Base-by-base conservation (phyloP, 768 basidiomycete genomes). In the Termitomyces sp. region DNA sequence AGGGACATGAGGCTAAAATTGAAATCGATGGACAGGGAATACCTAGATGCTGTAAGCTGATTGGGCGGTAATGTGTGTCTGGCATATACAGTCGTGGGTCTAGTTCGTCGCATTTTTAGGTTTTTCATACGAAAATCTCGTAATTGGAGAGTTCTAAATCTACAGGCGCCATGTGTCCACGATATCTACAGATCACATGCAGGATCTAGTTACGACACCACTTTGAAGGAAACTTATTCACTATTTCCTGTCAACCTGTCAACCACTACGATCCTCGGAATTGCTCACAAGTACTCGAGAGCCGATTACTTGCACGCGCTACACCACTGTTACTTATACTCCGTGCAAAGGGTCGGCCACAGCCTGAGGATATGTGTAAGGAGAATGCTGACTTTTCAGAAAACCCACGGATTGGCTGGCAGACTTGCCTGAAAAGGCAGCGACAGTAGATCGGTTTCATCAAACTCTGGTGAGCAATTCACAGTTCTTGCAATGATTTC, bases 401-500 rank as follows among this genome's bases (percentile, higher is more conserved):
- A 28, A 6, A 10, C 36, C 36, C 36, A 14, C 36, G 3, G 62
- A 58, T 78, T 38, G 71, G 71, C 13, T 87, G 83, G 26, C 26
- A 26, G 26, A 26, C 81, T 0, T 86, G 86, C 65, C 83, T 84
- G 0, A 72, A 74, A 5, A 86, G 85, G 63, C 62, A 71, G 70
- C 75, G 8, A 72, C 87, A 49, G 75, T 86, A 32, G 62, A 71
- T 5, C 85, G 84, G 0, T 86, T 84, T 56, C 82, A 79, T 65
- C 85, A 87, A 52, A 86, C 87, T 77, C 14, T 87, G 83, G 58
- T 72, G 75, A 84, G 84, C 63, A 67, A 71, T 18, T 68, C 75
- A n/a, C 0, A 66, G 87, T 59, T 87, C 87, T 67, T 88, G 86
- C 63, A 86, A 88, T 64, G 54, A 82, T 10, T 89, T 88, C 62